Percentiles rank a stretch among this genome's conserved stretches.
Evolutionary conservation across 805 yeast species (phyloP).

Genomic region (Saccharomyces kudriavzevii): DNA sequence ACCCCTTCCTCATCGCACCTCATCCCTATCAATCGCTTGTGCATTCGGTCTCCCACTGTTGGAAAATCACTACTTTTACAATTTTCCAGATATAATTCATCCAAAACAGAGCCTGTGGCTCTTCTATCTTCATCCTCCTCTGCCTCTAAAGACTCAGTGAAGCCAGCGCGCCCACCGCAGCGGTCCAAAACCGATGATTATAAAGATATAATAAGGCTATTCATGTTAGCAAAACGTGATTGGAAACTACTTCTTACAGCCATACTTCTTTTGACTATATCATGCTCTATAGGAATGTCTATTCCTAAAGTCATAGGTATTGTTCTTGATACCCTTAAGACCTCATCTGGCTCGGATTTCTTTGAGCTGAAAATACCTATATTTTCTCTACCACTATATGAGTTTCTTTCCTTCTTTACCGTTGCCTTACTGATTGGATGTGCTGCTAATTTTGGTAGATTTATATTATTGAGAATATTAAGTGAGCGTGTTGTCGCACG

Average conservation of each 20-base stretch:
- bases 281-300: slow-evolving; percentile 44
- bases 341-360: background rate
- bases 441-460: slow-evolving; percentile 63
- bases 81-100: background rate
- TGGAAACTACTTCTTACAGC: slow-evolving; percentile 38
- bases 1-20: background rate
- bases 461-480: slow-evolving; percentile 42
- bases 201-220: slow-evolving; percentile 34
- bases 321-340: slow-evolving; percentile 40
- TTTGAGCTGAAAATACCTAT: slow-evolving; percentile 1
- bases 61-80: background rate
- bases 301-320: slow-evolving; percentile 51
- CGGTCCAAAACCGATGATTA: slow-evolving; percentile 16
- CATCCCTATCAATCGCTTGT: background rate
- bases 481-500: slow-evolving; percentile 87
- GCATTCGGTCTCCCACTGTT: background rate
- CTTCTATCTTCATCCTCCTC: background rate
- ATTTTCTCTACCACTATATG: slow-evolving; percentile 17
- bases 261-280: slow-evolving; percentile 36
- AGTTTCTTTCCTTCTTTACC: slow-evolving; percentile 54
- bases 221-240: slow-evolving; percentile 39
- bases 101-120: background rate
- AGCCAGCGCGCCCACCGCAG: background rate
- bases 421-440: slow-evolving; percentile 58
- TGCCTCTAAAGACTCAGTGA: background rate